A percentile compares a stretch with the other conserved stretches of the same genome.
Conservation (phyloP, 1,284 basidiomycete species). For the Salmacisia buchloeana region DNA sequence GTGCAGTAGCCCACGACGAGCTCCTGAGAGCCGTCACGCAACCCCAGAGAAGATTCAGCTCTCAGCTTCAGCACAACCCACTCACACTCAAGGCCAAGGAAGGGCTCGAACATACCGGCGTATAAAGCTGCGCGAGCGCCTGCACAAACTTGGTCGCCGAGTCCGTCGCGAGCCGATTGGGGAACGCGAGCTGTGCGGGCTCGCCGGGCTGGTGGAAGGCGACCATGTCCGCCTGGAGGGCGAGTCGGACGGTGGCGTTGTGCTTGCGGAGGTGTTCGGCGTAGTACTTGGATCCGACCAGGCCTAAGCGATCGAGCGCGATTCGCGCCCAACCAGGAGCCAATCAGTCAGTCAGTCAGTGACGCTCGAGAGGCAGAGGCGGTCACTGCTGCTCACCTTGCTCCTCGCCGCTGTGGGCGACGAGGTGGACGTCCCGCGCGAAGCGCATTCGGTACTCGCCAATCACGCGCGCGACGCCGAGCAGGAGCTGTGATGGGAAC, state of each 20-base stretch:
- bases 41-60: too few species aligned
- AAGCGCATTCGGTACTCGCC: slow-evolving; percentile 18
- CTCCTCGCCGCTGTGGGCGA: slow-evolving; percentile 50
- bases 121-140: slow-evolving; percentile 39
- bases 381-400: slow-evolving; percentile 33
- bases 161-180: slow-evolving; percentile 38
- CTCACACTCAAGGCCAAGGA: not conserved
- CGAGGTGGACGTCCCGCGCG: slow-evolving; percentile 37
- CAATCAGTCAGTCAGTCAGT: too few species aligned
- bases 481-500: slow-evolving; percentile 28
- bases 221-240: slow-evolving; percentile 42
- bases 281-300: slow-evolving; percentile 30
- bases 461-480: slow-evolving; percentile 40
- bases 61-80: too few species aligned
- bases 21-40: slow-evolving; percentile 7
- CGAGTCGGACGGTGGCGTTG: slow-evolving; percentile 16
- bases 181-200: slow-evolving; percentile 46
- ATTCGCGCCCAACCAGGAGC: too few species aligned
- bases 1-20: slow-evolving; percentile 28
- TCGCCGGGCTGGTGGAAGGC: slow-evolving; percentile 41
- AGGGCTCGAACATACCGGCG: slow-evolving; percentile 20
- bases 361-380: too few species aligned
- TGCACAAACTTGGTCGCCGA: slow-evolving; percentile 34
- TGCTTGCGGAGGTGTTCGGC: slow-evolving; percentile 14
- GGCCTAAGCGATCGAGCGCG: too few species aligned